A percentile compares a stretch with the other conserved stretches of the same genome.
Evolutionary conservation across 1,284 basidiomycete species (phyloP).

Genomic region (Apiotrichum domesticum): DNA sequence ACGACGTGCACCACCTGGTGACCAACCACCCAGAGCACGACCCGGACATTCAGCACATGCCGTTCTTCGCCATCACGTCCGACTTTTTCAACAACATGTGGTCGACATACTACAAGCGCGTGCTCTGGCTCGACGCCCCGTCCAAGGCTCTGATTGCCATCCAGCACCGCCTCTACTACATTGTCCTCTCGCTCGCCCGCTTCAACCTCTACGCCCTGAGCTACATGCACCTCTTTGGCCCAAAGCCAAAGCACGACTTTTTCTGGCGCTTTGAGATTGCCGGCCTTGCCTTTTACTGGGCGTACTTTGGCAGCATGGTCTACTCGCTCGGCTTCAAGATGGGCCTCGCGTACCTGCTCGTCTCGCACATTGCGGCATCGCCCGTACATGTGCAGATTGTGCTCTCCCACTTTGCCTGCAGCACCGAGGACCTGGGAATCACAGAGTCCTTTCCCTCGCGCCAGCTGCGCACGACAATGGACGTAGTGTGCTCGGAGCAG

Average conservation of each 20-base stretch:
- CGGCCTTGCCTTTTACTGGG: slow-evolving; percentile 52
- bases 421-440: slow-evolving; percentile 84
- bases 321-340: slow-evolving; percentile 47
- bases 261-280: slow-evolving; percentile 49
- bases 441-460: slow-evolving; percentile 86
- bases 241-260: slow-evolving; percentile 43
- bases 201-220: slow-evolving; percentile 94
- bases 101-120: slow-evolving; percentile 91
- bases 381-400: slow-evolving; percentile 69
- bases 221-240: slow-evolving; percentile 63
- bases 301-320: slow-evolving; percentile 51
- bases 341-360: slow-evolving; percentile 50
- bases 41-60: slow-evolving; percentile 81
- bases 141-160: slow-evolving; percentile 63
- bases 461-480: slow-evolving; percentile 91
- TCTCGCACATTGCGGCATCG: slow-evolving; percentile 52
- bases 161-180: slow-evolving; percentile 91
- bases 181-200: slow-evolving; percentile 83
- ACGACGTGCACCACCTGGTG: slow-evolving; percentile 95
- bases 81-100: slow-evolving; percentile 78
- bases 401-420: slow-evolving; percentile 94
- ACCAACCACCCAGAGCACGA: slow-evolving; percentile 97
- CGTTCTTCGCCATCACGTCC: slow-evolving; percentile 91
- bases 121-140: slow-evolving; percentile 71
- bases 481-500: slow-evolving; percentile 78